A percentile compares a stretch with the other conserved stretches of the same genome.
phyloP scores from a whole-genome alignment of 2,329 filamentous ascomycete genomes.

The Leptoxyphium fumago region DNA sequence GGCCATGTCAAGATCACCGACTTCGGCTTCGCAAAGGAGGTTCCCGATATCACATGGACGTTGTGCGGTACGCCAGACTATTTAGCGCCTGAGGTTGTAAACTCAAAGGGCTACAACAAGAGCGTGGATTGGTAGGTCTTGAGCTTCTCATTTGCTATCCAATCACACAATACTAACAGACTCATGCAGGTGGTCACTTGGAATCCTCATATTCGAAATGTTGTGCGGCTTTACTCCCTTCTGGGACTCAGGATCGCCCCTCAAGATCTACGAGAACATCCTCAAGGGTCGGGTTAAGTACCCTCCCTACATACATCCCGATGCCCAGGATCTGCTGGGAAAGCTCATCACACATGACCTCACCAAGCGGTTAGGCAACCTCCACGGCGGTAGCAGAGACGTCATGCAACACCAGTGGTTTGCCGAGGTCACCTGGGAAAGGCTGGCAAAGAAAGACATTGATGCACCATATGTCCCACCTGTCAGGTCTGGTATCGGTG shows the following conservation, averaged over 20 bases:
- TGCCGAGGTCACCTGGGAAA: constrained; percentile 92
- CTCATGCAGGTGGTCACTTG: constrained; percentile 74
- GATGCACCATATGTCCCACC: constrained; percentile 96
- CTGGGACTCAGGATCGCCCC: constrained; percentile 93
- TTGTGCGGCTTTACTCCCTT: constrained; percentile 97
- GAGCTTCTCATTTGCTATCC: background rate
- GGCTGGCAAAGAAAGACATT: constrained; percentile 87
- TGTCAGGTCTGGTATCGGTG: constrained; percentile 81
- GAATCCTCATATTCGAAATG: constrained; percentile 99
- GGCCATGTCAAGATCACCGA: constrained; percentile 99
- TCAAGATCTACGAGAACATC: constrained; percentile 99
- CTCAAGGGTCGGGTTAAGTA: constrained; percentile 93
- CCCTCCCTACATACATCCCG: constrained; percentile 84
- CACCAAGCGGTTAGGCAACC: constrained; percentile 86
- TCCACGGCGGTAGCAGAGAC: constrained; percentile 79
- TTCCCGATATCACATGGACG: constrained; percentile 98
- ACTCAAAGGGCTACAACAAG: constrained; percentile 98
- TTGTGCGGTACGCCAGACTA: constrained; percentile 96
- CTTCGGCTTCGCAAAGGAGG: constrained; percentile 96
- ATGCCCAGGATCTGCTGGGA: constrained; percentile 83
- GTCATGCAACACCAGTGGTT: constrained; percentile 97
- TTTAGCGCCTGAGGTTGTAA: constrained; percentile 93
- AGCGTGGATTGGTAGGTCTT: constrained; percentile 84
- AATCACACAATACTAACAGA: constrained; percentile 2
- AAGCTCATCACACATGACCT: constrained; percentile 88